Evolutionary conservation across 768 basidiomycete genomes (phyloP).

Genomic region (Crucibulum laeve): DNA sequence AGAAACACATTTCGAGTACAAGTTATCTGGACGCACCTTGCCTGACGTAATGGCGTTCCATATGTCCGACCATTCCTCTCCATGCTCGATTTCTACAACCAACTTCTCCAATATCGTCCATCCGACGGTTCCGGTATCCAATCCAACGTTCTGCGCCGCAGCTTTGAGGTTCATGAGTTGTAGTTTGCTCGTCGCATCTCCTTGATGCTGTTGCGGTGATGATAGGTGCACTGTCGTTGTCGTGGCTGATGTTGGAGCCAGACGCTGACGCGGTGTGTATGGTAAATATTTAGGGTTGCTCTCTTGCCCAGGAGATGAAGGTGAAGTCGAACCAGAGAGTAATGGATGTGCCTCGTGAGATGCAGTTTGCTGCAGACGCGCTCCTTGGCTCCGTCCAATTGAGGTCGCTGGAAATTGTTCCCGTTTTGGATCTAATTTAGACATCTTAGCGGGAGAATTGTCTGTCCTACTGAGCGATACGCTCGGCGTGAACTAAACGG

Average conservation of each 20-base stretch:
- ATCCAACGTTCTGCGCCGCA: constrained; percentile 61
- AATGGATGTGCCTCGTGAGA: constrained; percentile 70
- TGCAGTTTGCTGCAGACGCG: constrained; percentile 32
- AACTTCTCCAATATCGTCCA: constrained; percentile 79
- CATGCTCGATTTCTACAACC: constrained; percentile 38
- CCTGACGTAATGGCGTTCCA: constrained; percentile 60
- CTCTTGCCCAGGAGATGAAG: constrained; percentile 23
- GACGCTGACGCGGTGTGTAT: constrained; percentile 72
- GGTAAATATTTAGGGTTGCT: constrained; percentile 57
- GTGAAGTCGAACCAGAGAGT: constrained; percentile 36
- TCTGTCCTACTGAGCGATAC: no score
- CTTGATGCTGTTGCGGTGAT: constrained; percentile 42
- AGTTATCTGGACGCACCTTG: constrained; percentile 48
- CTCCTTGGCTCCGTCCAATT: constrained; percentile 46
- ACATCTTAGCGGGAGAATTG: no score
- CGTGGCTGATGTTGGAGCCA: constrained; percentile 36
- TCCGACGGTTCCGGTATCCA: constrained; percentile 62
- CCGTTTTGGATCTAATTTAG: background rate
- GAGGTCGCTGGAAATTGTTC: constrained; percentile 47
- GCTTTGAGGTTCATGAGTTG: constrained; percentile 74
- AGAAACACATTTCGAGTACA: constrained; percentile 2
- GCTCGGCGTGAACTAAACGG: no score
- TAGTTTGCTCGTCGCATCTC: constrained; percentile 62
- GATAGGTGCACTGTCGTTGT: constrained; percentile 45
- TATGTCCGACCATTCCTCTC: constrained; percentile 68